phyloP scores from a whole-genome alignment of 2,329 filamentous ascomycete species.

The Paraconiothyrium sp. region DNA sequence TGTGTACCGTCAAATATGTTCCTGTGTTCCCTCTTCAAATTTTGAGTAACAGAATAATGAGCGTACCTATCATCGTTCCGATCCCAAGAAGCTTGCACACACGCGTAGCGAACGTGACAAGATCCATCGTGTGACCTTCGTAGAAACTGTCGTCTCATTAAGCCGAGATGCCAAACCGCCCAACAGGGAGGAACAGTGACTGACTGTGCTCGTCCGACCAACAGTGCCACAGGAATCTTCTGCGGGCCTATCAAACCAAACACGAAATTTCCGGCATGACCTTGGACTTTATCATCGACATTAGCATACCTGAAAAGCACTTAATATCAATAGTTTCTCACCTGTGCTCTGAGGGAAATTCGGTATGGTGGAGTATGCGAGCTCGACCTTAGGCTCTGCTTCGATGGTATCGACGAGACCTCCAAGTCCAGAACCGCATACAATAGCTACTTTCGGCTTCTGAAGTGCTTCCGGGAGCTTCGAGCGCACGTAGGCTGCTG shows the following conservation, averaged over 20 bases:
- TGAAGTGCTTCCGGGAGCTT: constrained; percentile 61
- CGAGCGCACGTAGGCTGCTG: constrained; percentile 60
- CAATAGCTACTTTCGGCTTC: constrained; percentile 67
- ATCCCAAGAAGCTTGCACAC: constrained; percentile 71
- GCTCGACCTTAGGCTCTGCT: constrained; percentile 59
- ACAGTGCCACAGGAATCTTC: constrained; percentile 66
- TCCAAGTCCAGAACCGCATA: constrained; percentile 72
- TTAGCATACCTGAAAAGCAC: constrained; percentile 12
- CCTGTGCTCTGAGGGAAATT: constrained; percentile 70
- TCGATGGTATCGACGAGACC: constrained; percentile 68
- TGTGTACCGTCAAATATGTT: constrained; percentile 38
- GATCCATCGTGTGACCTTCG: constrained; percentile 71
- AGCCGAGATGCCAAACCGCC: constrained; percentile 21
- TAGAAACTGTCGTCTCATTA: constrained; percentile 64
- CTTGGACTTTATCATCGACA: constrained; percentile 53
- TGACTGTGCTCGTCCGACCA: constrained; percentile 72
- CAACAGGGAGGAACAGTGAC: constrained; percentile 37
- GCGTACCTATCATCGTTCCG: constrained; percentile 65
- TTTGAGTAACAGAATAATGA: background rate
- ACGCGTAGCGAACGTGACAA: constrained; percentile 70
- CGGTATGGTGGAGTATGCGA: constrained; percentile 68
- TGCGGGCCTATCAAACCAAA: constrained; percentile 67
- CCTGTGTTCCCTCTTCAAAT: background rate
- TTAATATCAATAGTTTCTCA: constrained; percentile 51
- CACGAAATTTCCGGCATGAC: constrained; percentile 72